Evolutionary conservation across 2,329 filamentous ascomycete genomes (phyloP), one percentile per base, ranked within the genome.

Genomic region (Didymellaceae sp.): DNA sequence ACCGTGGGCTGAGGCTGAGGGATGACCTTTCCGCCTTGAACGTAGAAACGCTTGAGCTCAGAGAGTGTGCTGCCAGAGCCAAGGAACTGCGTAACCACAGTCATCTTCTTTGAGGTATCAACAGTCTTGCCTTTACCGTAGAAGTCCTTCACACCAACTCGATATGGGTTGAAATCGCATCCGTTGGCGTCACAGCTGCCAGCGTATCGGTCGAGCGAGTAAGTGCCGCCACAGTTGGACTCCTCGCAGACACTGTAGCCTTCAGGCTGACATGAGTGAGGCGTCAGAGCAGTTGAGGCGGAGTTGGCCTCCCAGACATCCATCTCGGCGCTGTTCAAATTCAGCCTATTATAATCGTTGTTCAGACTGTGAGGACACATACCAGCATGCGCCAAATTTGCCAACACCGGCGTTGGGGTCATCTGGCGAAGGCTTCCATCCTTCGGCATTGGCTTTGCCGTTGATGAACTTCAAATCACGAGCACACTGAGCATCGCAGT

Each of bases 261-360:
- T 35, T 77, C 72, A 38, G 70, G 75, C 34, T 73, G 72, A 76
- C 86, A 89, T 20, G 83, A 79, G 70, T 89, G 86, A 13, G 86
- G 84, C 1, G 86, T 89, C 58, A 79, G 77, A 34, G 86, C 86
- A 6, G 80, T 81, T 20, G 84, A 80, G 62, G 85, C 79, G 59
- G 77, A 79, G 77, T 88, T 88, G 47, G 86, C 85, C 72, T 89
- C 84, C 84, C 85, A 67, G 41, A 66, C 78, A 63, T 87, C 85
- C 80, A 88, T 85, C 70, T 88, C 48, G n/a, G 42, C 48, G 26
- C 48, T 52, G 25, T 6, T 3, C 5, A 3, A 3, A 10, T 13
- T 52, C 84, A 39, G 80, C 76, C 46, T 10, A 32, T 22, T 16
- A 21, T 14, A 5, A 9, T 13, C 10, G 6, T 13, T 6, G 13